Conservation (phyloP, 1,284 basidiomycete species). For the Heterobasidion parviporum region DNA sequence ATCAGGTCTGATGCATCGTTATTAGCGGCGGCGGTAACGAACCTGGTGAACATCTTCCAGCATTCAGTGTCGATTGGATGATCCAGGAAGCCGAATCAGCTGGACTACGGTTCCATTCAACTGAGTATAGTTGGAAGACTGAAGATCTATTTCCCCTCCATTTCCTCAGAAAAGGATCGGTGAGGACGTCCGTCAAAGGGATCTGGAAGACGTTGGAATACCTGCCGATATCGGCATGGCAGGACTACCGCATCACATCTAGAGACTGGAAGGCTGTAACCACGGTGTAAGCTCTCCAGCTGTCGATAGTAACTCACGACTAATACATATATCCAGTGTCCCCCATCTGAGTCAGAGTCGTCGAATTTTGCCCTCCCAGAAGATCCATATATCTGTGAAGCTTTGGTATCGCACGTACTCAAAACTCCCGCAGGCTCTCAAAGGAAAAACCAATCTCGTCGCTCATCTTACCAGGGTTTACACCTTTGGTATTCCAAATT, state of each 20-base stretch:
- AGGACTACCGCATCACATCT: neutral
- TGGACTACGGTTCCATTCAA: neutral
- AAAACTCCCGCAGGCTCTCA: neutral
- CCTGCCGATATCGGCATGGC: neutral
- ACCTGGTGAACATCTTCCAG: neutral
- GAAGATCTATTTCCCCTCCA: neutral
- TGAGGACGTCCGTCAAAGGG: neutral
- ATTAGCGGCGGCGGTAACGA: neutral
- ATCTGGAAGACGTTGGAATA: neutral
- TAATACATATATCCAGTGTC: neutral
- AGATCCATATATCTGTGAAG: neutral
- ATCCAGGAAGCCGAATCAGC: neutral
- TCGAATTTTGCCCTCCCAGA: neutral
- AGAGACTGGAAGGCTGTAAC: no score
- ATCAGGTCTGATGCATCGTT: neutral
- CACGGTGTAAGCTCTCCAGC: neutral
- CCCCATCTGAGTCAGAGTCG: neutral
- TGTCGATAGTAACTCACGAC: neutral
- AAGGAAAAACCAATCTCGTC: neutral
- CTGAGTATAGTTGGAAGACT: neutral
- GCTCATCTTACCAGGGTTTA: neutral
- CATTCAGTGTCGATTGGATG: neutral
- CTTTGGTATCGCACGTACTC: neutral
- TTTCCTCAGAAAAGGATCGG: neutral
- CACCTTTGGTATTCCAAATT: neutral